A percentile compares a stretch with the other conserved stretches of the same genome.
These are phyloP conservation scores for Cicer yamashitae DNA, from an alignment of 306 rosid species.

Conservation along the genomic window DNA sequence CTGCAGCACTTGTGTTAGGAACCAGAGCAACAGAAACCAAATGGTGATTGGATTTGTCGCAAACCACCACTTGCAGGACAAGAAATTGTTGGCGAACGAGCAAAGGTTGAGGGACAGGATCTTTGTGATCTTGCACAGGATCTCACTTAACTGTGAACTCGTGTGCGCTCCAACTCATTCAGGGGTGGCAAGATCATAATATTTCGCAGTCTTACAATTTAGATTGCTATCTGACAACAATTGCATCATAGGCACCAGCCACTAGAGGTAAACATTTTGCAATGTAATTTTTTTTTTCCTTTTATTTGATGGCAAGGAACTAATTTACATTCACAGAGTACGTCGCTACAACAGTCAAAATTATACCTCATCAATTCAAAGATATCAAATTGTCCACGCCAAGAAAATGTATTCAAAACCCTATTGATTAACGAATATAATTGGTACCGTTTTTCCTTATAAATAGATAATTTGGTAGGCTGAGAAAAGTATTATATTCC, in stretches of 20 bases:
- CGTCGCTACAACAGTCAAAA: not conserved
- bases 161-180: not conserved
- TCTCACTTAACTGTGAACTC: not conserved
- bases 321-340: not conserved
- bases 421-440: not conserved
- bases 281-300: slow-evolving; percentile 19
- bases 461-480: not conserved
- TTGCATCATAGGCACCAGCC: slow-evolving; percentile 1
- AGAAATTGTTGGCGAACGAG: not conserved
- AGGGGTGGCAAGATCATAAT: not conserved
- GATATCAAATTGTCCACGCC: not conserved
- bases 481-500: not conserved
- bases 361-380: slow-evolving; percentile 11
- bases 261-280: slow-evolving; percentile 8
- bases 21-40: not conserved
- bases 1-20: not conserved
- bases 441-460: not conserved
- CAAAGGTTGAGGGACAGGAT: not conserved
- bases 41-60: not conserved
- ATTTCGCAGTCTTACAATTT: not conserved
- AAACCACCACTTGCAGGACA: not conserved
- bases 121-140: not conserved
- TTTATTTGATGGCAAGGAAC: not conserved
- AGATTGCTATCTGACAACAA: not conserved
- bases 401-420: slow-evolving; percentile 6